Base-by-base conservation (phyloP, 2,329 filamentous ascomycete genomes). In the Pseudogymnoascus sp. region DNA sequence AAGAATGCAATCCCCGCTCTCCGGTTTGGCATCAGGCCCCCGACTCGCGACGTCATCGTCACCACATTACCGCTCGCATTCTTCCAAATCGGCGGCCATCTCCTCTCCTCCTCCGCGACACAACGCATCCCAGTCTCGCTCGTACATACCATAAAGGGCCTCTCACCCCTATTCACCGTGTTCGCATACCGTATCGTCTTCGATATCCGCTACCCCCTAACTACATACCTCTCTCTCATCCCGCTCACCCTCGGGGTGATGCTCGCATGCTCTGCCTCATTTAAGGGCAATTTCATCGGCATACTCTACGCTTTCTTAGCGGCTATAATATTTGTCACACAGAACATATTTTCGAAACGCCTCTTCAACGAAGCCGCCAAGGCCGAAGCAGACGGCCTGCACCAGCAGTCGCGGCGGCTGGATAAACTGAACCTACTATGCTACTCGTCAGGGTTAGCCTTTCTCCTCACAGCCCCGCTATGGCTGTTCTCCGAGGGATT, bases 331-430 rank as follows among this genome's bases (percentile, higher is more conserved):
- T 99, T 99, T 72, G 94, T 99, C 36, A 94, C 92, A 0, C 94
- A 99, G 73, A 99, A 99, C 72, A 99, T 99, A 63, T 96, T 97
- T 67, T 97, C 93, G 19, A 99, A 99, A 76, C 91, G 91, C 67
- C 85, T 99, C 8, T 99, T 99, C 80, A 99, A 97, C 74, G 92
- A 97, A 72, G 91, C 91, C 5, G 88, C 91, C 5, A 87, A 87
- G 63, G 90, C 91, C 2, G 93, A 97, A 75, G 85, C 87, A 6
- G 91, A 96, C 61, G 84, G 84, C 0, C 75, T 80, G 35, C 80
- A 82, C 0, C 76, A 80, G 11, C 82, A 83, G 62, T 83, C 85
- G 45, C 86, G 87, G 65, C 97, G 96, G 76, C 83, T 97, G 16
- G 94, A 99, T 77, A 99, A 99, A 77, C 84, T 99, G 41, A 99